phyloP scores from a whole-genome alignment of 129 eudicot genomes.

The Pulicaria dysenterica region DNA sequence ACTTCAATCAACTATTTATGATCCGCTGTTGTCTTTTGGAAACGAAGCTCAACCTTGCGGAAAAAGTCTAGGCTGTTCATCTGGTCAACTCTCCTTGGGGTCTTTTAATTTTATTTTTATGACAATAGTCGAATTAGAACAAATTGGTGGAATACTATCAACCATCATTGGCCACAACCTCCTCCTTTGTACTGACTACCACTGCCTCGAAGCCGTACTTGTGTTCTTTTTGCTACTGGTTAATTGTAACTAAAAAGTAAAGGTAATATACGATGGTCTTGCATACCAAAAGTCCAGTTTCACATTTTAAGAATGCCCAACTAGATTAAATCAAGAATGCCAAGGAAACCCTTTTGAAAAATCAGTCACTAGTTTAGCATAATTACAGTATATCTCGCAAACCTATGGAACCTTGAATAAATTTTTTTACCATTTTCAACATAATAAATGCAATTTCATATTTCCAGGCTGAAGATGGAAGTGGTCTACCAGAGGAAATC shows the following conservation, averaged over 20 bases:
- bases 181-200: no score
- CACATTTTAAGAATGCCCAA: not conserved
- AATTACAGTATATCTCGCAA: not conserved
- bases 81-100: no score
- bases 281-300: not conserved
- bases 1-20: no score
- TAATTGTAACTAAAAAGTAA: not conserved
- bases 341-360: not conserved
- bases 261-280: not conserved
- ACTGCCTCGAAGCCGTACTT: not conserved
- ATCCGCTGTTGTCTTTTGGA: no score
- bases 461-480: constrained; percentile 94
- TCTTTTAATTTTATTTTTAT: no score
- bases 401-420: not conserved
- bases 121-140: no score
- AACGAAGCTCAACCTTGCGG: no score
- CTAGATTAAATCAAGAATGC: not conserved
- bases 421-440: constrained; percentile 13
- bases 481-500: constrained; percentile 90
- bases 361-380: not conserved
- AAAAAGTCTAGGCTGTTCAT: no score
- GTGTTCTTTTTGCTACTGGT: not conserved
- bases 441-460: constrained; percentile 4
- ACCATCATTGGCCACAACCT: no score
- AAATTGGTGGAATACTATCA: no score